These are phyloP conservation scores for Lentinula boryana DNA, from an alignment of 768 basidiomycete genomes.

Conservation along the genomic window DNA sequence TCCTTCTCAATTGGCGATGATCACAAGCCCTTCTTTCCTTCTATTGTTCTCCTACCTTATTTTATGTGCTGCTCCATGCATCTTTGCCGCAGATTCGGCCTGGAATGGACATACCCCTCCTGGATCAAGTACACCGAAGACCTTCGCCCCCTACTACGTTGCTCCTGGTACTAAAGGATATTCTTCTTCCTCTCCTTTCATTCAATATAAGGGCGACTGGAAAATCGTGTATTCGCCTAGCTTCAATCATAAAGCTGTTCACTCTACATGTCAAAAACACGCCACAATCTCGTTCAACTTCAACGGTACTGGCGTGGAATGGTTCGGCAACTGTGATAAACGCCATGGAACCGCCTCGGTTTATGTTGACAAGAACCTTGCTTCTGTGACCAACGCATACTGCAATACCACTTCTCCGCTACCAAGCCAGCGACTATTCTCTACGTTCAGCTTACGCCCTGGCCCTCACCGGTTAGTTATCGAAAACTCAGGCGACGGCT, in stretches of 20 bases:
- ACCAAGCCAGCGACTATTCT: slow-evolving; percentile 62
- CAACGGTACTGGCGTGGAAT: slow-evolving; percentile 71
- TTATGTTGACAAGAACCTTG: slow-evolving; percentile 48
- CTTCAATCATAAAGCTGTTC: slow-evolving; percentile 45
- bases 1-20: not conserved
- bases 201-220: slow-evolving; percentile 62
- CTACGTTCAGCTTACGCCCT: slow-evolving; percentile 43
- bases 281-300: slow-evolving; percentile 56
- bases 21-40: not conserved
- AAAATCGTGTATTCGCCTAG: slow-evolving; percentile 41
- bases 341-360: slow-evolving; percentile 52
- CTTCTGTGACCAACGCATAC: slow-evolving; percentile 36
- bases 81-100: slow-evolving; percentile 32
- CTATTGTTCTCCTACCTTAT: not conserved
- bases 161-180: slow-evolving; percentile 68
- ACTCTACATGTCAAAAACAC: slow-evolving; percentile 39
- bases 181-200: slow-evolving; percentile 62
- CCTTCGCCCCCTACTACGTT: slow-evolving; percentile 69
- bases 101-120: slow-evolving; percentile 66
- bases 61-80: not conserved
- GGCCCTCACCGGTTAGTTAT: slow-evolving; percentile 59
- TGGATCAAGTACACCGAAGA: slow-evolving; percentile 35
- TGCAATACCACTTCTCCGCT: slow-evolving; percentile 21
- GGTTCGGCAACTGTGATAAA: slow-evolving; percentile 59
- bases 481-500: not conserved